Base-by-base conservation (phyloP, 805 yeast genomes). In the Wickerhamiella domercqiae region DNA sequence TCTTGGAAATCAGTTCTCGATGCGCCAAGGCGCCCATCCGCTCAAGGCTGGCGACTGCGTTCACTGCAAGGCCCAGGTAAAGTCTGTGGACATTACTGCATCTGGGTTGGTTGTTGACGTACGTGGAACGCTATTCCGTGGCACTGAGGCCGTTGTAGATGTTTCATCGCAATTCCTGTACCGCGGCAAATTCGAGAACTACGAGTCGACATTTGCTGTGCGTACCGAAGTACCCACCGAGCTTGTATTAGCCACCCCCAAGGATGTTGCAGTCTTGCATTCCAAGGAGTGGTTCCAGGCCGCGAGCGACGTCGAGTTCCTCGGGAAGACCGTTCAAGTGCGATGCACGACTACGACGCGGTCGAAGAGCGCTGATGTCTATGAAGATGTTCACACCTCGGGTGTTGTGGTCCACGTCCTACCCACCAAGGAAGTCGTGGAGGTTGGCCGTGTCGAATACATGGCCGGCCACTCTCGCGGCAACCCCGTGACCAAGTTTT, bases 261-360 rank as follows among this genome's bases (percentile, higher is more conserved):
- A 82, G 67, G 97, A 90, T 55, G 77, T 84, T 50, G 95, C 98
- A 36, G 83, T 90, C 41, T 70, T 90, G 60, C 73, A 73, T 54
- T 82, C 97, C 19, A 90, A 90, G 70, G 97, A 90, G 64, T 90
- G 99, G 98, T 87, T 93, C 74, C 83, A 82, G 55, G 68, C 81
- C 50, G 65, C 67, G 51, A 72, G 70, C 42, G 74, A 70, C 34
- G 72, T 69, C 34, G 63, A 73, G 48, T 66, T 90, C 52, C 67
- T 81, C 50, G 73, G 75, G 55, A 73, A 84, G 66, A 74, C 79
- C 34, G 68, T 90, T 57, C 81, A 83, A 31, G 87, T 90, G 71
- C 77, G 95, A 63, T 76, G 83, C 51, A 76, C 79, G 56, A 80
- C 97, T 26, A 73, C 76, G 46, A 77, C 81, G 55, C 72, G 78